Percentiles rank a stretch among this genome's conserved stretches.
These are phyloP conservation scores for Cutaneotrichosporon curvatum DNA, from an alignment of 1,284 basidiomycete genomes.

Conservation along the genomic window DNA sequence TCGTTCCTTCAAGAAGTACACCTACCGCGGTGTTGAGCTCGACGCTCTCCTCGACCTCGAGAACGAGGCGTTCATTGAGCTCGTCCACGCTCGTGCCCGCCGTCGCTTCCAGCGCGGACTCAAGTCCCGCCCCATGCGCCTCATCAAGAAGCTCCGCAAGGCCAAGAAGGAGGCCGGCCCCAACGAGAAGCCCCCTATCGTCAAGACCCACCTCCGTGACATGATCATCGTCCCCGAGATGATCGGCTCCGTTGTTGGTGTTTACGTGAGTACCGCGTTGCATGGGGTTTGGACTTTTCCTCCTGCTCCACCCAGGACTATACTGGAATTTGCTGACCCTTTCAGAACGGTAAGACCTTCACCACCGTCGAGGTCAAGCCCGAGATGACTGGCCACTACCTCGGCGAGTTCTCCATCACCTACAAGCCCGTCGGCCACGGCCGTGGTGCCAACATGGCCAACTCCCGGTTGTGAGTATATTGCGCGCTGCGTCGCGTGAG, in stretches of 20 bases:
- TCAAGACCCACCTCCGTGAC: slow-evolving; percentile 98
- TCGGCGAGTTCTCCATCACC: slow-evolving; percentile 82
- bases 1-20: slow-evolving; percentile 97
- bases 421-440: slow-evolving; percentile 99
- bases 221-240: slow-evolving; percentile 99
- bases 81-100: slow-evolving; percentile 97
- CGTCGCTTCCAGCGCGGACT: slow-evolving; percentile 98
- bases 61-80: slow-evolving; percentile 76
- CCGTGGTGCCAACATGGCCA: slow-evolving; percentile 72
- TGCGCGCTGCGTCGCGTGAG: background rate
- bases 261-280: slow-evolving; percentile 57
- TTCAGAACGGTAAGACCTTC: slow-evolving; percentile 68
- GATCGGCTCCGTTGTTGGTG: slow-evolving; percentile 94
- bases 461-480: slow-evolving; percentile 53
- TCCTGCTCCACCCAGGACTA: no score
- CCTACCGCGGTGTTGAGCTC: slow-evolving; percentile 94
- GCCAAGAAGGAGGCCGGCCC: slow-evolving; percentile 98
- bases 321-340: no score
- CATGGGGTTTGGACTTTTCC: no score
- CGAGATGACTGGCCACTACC: slow-evolving; percentile 99
- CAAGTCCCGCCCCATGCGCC: slow-evolving; percentile 95
- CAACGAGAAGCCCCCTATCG: slow-evolving; percentile 96
- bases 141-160: slow-evolving; percentile 99
- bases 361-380: slow-evolving; percentile 99
- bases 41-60: slow-evolving; percentile 93